Conservation (phyloP, 495 filamentous ascomycete genomes). For the Apodospora peruviana region DNA sequence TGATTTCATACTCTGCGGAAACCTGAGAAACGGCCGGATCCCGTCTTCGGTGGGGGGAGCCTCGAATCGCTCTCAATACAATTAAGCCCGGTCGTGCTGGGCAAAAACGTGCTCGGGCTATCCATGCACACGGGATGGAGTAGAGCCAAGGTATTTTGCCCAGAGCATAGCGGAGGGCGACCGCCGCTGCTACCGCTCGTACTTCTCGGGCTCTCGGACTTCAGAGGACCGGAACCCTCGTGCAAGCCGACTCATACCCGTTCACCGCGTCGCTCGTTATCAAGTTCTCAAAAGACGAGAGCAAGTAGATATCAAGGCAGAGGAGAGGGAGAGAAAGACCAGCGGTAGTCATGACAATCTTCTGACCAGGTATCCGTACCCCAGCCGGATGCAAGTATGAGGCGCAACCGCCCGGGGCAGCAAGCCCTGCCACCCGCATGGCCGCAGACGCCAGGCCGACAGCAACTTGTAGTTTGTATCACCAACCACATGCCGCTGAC, state of each 20-base stretch:
- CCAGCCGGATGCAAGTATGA: background rate
- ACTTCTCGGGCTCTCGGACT: background rate
- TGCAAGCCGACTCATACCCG: no score
- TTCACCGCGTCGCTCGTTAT: background rate
- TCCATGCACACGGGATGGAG: background rate
- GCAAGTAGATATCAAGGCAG: no score
- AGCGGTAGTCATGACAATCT: background rate
- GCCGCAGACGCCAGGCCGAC: background rate
- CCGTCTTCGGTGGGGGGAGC: background rate
- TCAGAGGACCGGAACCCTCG: no score
- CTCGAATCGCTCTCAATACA: no score
- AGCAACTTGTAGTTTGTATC: background rate
- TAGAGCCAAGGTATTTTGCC: background rate
- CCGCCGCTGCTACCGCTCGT: background rate
- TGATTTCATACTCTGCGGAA: background rate
- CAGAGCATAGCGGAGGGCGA: background rate
- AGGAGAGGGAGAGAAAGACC: background rate
- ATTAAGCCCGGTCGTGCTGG: background rate
- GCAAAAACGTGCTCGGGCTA: background rate
- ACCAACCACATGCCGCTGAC: no score
- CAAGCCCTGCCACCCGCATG: constrained; percentile 7
- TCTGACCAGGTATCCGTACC: background rate
- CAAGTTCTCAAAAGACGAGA: background rate
- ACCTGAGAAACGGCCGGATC: background rate
- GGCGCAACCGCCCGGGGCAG: constrained; percentile 7